Evolutionary conservation across 352 stramenopile species (phyloP), one percentile per base, ranked within the genome.

Genomic region (Pythium brachiatum): DNA sequence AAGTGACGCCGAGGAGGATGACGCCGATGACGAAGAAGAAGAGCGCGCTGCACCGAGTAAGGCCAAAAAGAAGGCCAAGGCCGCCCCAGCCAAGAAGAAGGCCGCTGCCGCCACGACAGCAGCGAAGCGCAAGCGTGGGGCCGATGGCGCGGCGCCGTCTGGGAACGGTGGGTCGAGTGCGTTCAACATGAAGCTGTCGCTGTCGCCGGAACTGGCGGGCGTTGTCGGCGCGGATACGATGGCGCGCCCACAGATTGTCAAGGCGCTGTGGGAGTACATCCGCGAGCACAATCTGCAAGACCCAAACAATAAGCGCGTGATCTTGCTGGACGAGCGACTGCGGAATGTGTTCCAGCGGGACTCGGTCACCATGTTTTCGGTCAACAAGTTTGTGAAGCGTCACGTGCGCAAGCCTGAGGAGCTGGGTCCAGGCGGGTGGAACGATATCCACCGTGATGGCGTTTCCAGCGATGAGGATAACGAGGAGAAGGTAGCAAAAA

Each of bases 261-360:
- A 98, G 68, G 73, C 76, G n/a, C 58, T 99, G 2, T 99, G 96
- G 96, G 88, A 96, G 52, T 99, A 99, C 71, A 98, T 99, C 55
- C 88, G 86, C 50, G 89, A 97, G 56, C 81, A 99, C 63, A 70
- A 96, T 25, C 79, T 99, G 34, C 96, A 99, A 73, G 95, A 99
- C 74, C 96, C 96, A 7, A 84, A 86, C 29, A 96, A 99, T 69
- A 97, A 96, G 71, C 86, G 94, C 18, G 78, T 88, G 54, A 98
- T 99, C 60, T 60, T 97, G 9, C 73, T 97, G 52, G 94, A 98
- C 66, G 88, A 93, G 29, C 87, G 69, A 34, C 68, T 98, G 55
- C 78, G 78, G 50, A 68, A 64, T 21, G 84, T 95, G 8, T 95
- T 95, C 60, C 81, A 91, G 55, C 75, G 83, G 2, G 82, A 95